A percentile compares a stretch with the other conserved stretches of the same genome.
Evolutionary conservation across 192 early-diverging fungal species (phyloP).

Genomic region (Dimargaris xerosporica): DNA sequence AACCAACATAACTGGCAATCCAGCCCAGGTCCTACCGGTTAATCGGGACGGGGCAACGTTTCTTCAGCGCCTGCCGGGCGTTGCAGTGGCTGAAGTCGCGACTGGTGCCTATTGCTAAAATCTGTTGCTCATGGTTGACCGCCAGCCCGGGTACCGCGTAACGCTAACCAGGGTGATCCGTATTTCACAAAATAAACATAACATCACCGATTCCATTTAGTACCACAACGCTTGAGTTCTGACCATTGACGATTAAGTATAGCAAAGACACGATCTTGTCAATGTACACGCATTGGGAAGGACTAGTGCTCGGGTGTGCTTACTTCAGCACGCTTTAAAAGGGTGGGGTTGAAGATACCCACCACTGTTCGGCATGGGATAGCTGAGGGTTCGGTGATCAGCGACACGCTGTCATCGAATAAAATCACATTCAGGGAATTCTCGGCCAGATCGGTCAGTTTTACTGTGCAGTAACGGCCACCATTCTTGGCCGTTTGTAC

Average conservation of each 20-base stretch:
- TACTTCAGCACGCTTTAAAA: neutral
- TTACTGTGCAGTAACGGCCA: neutral
- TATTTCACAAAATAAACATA: too few relatives aligned
- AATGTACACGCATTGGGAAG: too few relatives aligned
- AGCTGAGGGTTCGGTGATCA: neutral
- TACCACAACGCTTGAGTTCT: too few relatives aligned
- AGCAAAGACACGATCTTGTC: too few relatives aligned
- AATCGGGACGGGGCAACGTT: neutral
- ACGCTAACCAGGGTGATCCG: neutral
- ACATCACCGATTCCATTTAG: too few relatives aligned
- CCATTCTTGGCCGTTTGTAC: neutral
- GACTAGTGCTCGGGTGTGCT: too few relatives aligned
- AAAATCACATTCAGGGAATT: neutral
- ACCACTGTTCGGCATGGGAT: neutral
- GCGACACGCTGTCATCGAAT: neutral
- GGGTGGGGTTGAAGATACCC: neutral
- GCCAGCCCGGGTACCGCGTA: neutral
- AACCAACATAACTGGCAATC: too few relatives aligned
- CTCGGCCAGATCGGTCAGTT: conserved; percentile 1
- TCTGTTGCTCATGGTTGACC: neutral
- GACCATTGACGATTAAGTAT: too few relatives aligned
- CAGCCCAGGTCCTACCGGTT: neutral
- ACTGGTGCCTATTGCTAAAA: neutral
- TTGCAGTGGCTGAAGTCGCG: neutral
- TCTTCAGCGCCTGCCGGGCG: neutral